A percentile compares a stretch with the other conserved stretches of the same genome.
These are phyloP conservation scores for Gyromitra esculenta DNA, from an alignment of 2,329 filamentous ascomycete genomes.

Conservation along the genomic window DNA sequence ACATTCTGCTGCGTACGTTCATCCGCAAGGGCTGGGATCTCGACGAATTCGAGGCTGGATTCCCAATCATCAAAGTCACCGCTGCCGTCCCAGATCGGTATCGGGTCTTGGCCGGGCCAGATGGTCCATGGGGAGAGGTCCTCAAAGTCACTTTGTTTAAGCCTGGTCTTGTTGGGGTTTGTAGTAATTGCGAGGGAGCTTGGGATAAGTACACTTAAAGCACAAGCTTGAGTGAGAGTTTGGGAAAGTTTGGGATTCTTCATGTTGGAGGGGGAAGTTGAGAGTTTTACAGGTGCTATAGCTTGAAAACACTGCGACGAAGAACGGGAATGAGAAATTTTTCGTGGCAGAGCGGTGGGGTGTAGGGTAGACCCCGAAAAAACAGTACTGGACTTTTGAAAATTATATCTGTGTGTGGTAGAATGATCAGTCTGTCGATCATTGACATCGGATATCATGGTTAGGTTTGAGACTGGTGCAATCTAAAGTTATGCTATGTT, in stretches of 20 bases:
- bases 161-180: not conserved
- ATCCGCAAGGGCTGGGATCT: constrained; percentile 22
- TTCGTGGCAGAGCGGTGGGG: not conserved
- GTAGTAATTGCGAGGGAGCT: not conserved
- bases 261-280: constrained; percentile 1
- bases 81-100: constrained; percentile 12
- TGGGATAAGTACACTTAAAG: not conserved
- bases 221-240: not conserved
- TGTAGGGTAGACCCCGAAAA: not conserved
- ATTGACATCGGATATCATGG: not conserved
- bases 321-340: not conserved
- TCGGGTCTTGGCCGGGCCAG: constrained; percentile 3
- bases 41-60: constrained; percentile 1
- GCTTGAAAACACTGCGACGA: not conserved
- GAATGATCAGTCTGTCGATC: not conserved
- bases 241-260: not conserved
- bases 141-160: not conserved
- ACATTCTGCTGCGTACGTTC: constrained; percentile 26
- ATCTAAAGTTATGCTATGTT: not conserved
- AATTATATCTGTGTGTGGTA: not conserved
- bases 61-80: constrained; percentile 10
- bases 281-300: not conserved
- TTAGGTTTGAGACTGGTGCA: not conserved
- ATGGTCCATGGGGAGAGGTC: constrained; percentile 29
- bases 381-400: not conserved